Conservation (phyloP, 2,329 filamentous ascomycete genomes). For the Botryotinia calthae region DNA sequence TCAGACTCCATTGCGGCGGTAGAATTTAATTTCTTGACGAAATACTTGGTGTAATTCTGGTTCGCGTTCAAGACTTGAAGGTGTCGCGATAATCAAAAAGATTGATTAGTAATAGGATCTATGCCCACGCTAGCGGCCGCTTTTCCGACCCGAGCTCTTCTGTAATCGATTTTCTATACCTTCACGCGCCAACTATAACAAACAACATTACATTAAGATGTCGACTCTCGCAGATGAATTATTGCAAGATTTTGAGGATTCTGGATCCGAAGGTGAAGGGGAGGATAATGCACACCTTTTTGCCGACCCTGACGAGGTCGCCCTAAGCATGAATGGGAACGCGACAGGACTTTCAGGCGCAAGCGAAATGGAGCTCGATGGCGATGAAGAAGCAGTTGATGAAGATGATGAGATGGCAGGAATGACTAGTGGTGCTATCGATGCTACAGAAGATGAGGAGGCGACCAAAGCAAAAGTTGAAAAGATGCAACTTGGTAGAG, state of each 20-base stretch:
- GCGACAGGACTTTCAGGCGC: slow-evolving; percentile 37
- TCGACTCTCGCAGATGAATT: slow-evolving; percentile 91
- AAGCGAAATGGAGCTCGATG: slow-evolving; percentile 57
- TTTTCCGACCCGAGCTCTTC: slow-evolving; percentile 3
- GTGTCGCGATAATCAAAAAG: slow-evolving; percentile 5
- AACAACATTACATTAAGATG: slow-evolving; percentile 51
- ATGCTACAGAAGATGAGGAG: slow-evolving; percentile 56
- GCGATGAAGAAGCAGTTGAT: slow-evolving; percentile 57
- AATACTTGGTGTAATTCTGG: slow-evolving; percentile 15
- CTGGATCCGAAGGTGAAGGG: slow-evolving; percentile 71
- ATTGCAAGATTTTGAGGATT: slow-evolving; percentile 86
- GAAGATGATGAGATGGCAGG: slow-evolving; percentile 59
- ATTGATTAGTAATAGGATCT: not conserved
- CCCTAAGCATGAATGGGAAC: slow-evolving; percentile 39
- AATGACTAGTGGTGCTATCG: slow-evolving; percentile 40
- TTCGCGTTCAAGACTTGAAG: slow-evolving; percentile 12
- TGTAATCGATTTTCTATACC: slow-evolving; percentile 5
- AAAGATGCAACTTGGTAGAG: slow-evolving; percentile 71
- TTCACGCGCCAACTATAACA: slow-evolving; percentile 12
- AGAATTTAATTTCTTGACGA: not conserved
- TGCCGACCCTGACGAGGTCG: slow-evolving; percentile 43
- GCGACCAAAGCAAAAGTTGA: slow-evolving; percentile 76
- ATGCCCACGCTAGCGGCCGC: slow-evolving; percentile 27
- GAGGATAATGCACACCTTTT: slow-evolving; percentile 51
- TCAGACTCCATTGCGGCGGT: slow-evolving; percentile 69